Evolutionary conservation across 192 early-diverging fungal genomes (phyloP), one percentile per base, ranked within the genome.

Genomic region (Coemansia sp.): DNA sequence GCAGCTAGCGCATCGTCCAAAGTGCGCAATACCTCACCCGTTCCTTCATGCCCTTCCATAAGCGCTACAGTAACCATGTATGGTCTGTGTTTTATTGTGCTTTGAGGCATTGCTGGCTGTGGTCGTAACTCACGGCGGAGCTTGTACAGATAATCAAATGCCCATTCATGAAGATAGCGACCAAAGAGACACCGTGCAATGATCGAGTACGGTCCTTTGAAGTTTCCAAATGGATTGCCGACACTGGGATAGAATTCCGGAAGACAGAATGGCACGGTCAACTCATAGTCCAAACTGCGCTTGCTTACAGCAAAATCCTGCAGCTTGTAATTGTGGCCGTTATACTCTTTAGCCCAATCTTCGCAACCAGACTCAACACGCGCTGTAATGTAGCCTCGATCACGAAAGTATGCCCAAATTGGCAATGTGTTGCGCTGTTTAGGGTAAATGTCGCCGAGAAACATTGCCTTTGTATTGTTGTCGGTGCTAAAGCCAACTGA

Each of bases 341-440:
- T 63, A 44, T 79, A 86, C 19, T 78, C 71, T 11, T 69, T 71
- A 36, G 75, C 68, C 83, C 85, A 86, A 65, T 83, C 82, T 2
- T 83, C 73, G 23, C 85, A 86, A 2, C 76, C 69, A 23, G 80
- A 70, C 53, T 86, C 81, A 6, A 83, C 64, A 0, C 81, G 72
- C 6, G 82, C 74, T 0, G 85, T 83, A 22, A 86, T 75, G 28
- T 83, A 86, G 0, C 85, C 85, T 2, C 71, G 78, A 40, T 86
- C 82, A 21, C 78, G 60, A 50, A 76, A 86, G 46, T 86, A 71
- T 22, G 82, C 84, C 85, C 85, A 86, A 48, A 86, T 75, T 0
- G 85, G 85, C 5, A 78, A 62, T 15, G 67, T 50, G 20, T 83
- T 82, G 40, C 22, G 64, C 11, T 23, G 38, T 15, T 60, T 58